Evolutionary conservation across 148 eudicot species (phyloP).

Genomic region (Rhododendron ferrugineum): DNA sequence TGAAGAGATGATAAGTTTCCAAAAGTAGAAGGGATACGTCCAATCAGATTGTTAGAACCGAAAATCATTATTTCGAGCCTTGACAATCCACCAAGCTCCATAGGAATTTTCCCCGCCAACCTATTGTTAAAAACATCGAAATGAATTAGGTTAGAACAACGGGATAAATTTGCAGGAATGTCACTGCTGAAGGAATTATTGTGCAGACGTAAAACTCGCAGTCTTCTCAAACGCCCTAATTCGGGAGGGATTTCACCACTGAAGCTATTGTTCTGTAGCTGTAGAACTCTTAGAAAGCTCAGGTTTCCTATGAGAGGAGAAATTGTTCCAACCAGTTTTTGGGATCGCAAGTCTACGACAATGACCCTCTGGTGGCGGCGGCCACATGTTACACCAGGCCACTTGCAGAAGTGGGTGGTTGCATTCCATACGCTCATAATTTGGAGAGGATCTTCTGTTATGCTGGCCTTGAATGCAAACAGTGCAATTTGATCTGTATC

Average conservation of each 20-base stretch:
- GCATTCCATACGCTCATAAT: conserved; percentile 12
- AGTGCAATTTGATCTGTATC: conserved; percentile 17
- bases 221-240: conserved; percentile 8
- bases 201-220: not conserved
- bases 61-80: not conserved
- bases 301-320: conserved; percentile 17
- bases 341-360: not conserved
- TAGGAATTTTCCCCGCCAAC: conserved; percentile 12
- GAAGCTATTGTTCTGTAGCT: conserved; percentile 16
- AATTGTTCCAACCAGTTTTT: conserved; percentile 11
- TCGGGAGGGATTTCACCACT: conserved; percentile 12
- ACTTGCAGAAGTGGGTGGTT: conserved; percentile 10
- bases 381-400: conserved; percentile 16
- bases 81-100: conserved; percentile 9
- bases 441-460: conserved; percentile 7
- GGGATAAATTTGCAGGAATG: conserved; percentile 12
- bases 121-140: not conserved
- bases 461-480: conserved; percentile 10
- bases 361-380: conserved; percentile 11
- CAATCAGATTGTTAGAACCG: conserved; percentile 3
- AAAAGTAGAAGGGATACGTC: not conserved
- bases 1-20: conserved; percentile 12
- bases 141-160: not conserved
- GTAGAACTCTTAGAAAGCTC: conserved; percentile 17
- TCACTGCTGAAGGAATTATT: conserved; percentile 11